Evolutionary conservation across 495 filamentous ascomycete species (phyloP).

Genomic region (Thermothielavioides terrestris): DNA sequence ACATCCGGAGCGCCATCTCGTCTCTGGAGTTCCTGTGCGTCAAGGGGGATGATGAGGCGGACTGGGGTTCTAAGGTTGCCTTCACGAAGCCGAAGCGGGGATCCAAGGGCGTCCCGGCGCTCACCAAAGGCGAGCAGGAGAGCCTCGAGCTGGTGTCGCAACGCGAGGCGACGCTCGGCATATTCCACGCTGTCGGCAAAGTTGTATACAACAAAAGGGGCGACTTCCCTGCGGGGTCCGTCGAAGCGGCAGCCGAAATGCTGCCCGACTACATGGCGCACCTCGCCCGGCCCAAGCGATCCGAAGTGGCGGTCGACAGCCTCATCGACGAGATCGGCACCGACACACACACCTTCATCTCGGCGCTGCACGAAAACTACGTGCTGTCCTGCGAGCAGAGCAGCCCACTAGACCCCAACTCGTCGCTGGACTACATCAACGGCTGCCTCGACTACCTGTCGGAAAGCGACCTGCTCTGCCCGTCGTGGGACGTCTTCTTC

Average conservation of each 20-base stretch:
- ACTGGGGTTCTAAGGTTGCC: conserved; percentile 58
- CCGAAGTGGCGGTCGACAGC: conserved; percentile 62
- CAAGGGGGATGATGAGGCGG: conserved; percentile 54
- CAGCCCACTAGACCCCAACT: conserved; percentile 35
- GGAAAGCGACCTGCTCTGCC: conserved; percentile 72
- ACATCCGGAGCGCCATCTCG: conserved; percentile 84
- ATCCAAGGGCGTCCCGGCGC: conserved; percentile 41
- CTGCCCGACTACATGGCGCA: conserved; percentile 56
- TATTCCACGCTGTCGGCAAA: conserved; percentile 95
- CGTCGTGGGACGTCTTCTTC: conserved; percentile 49
- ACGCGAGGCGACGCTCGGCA: conserved; percentile 74
- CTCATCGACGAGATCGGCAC: conserved; percentile 85
- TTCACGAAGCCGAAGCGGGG: conserved; percentile 54
- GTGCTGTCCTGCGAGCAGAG: conserved; percentile 65
- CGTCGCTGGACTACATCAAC: conserved; percentile 56
- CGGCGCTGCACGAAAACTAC: conserved; percentile 94
- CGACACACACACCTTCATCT: conserved; percentile 78
- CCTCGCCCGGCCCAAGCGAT: conserved; percentile 52
- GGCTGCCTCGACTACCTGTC: conserved; percentile 77
- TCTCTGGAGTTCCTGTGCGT: conserved; percentile 85
- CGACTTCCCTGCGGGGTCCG: conserved; percentile 25
- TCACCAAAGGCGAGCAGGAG: conserved; percentile 65
- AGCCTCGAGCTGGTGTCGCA: conserved; percentile 68
- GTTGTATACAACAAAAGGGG: conserved; percentile 89
- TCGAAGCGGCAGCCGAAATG: conserved; percentile 32